Conservation (phyloP, 2,329 filamentous ascomycete species). For the Cordyceps militaris region DNA sequence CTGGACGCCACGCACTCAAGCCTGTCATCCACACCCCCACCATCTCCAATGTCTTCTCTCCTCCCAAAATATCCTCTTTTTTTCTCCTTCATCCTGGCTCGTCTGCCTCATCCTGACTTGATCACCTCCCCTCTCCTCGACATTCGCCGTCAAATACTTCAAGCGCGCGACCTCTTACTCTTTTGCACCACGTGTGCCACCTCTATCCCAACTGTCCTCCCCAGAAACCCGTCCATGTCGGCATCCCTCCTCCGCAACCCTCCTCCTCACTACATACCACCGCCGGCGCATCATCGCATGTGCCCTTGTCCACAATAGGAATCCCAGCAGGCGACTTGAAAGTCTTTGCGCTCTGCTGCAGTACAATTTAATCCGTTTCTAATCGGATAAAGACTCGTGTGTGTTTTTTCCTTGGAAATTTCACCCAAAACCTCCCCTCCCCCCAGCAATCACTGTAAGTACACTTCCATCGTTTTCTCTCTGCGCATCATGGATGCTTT, state of each 20-base stretch:
- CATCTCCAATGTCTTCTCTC: not conserved
- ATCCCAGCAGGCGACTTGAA: constrained; percentile 51
- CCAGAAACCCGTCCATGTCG: constrained; percentile 14
- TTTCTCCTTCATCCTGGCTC: not conserved
- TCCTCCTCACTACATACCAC: constrained; percentile 14
- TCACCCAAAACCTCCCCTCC: not conserved
- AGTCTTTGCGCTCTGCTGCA: constrained; percentile 60
- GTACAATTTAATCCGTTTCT: constrained; percentile 28
- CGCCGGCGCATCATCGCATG: constrained; percentile 36
- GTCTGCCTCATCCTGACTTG: not conserved
- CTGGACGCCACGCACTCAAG: not conserved
- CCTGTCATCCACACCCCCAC: not conserved
- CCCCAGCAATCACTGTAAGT: not conserved
- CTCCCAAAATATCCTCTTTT: not conserved
- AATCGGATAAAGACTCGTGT: constrained; percentile 19
- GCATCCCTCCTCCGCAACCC: constrained; percentile 12
- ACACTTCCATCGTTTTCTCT: not conserved
- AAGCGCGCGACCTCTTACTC: too few relatives aligned
- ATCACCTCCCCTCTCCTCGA: not conserved
- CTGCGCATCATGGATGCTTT: not conserved
- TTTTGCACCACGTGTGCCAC: too few relatives aligned
- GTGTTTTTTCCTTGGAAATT: not conserved
- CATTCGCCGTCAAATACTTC: too few relatives aligned
- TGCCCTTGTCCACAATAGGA: constrained; percentile 36
- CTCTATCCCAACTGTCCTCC: too few relatives aligned